Evolutionary conservation across 116 monocot species (phyloP), one percentile per base, ranked within the genome.

Genomic region (Iris pallida): DNA sequence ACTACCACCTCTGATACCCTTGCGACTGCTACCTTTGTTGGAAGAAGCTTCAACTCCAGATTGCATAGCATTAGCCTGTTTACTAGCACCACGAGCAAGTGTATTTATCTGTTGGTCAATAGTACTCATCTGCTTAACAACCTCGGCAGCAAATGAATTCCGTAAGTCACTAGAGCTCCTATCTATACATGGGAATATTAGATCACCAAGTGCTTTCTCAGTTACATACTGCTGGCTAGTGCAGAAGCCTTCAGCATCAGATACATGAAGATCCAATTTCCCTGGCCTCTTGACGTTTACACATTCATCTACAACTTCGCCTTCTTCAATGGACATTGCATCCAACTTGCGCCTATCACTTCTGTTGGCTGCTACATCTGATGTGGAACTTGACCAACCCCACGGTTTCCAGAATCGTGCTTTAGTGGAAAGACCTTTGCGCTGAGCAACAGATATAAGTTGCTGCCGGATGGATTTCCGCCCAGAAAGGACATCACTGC

Each of bases 381-480:
- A 7, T 10, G 54, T 45, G 11, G 80, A 70, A 74, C 59, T 58
- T 64, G 93, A 64, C 98, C 98, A 98, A 4, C 98, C 93, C 98
- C 98, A 98, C 42, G 90, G 93, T 75, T 84, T 93, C 88, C 88
- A 93, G 65, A 78, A 84, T 58, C 82, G 88, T 20, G 79, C 12
- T 77, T 90, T 98, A 14, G 77, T 82, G 58, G 98, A 81, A 58
- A 93, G 80, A 30, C 82, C 78, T 45, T 76, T 88, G 19, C 62
- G 43, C 57, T 86, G 88, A 71, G 90, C 98, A 71, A 92, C 73
- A 78, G 64, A 75, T 10, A 88, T 11, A 73, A 98, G 93, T 57
- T 90, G 86, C 49, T 98, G 93, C 54, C 88, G 83, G 20, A 90
- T 90, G 17, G 93, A 93, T 81, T 93, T 98, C 5, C 98, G 98